Percentiles rank a stretch among this genome's conserved stretches.
phyloP scores from a whole-genome alignment of 169 alveolate species.

The Plasmodium ovale region DNA sequence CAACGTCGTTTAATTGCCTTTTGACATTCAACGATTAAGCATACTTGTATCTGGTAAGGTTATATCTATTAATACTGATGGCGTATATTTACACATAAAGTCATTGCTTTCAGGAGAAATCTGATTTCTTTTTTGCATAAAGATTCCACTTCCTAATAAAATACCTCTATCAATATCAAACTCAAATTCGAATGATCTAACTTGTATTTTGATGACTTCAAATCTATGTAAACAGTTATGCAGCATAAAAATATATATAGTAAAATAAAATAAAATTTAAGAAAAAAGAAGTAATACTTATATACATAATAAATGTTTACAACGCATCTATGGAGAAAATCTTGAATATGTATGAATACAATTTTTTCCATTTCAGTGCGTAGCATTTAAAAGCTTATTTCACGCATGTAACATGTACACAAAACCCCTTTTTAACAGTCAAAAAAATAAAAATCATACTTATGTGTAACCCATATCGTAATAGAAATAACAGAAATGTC shows the following conservation, averaged over 20 bases:
- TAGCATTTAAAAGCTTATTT: too few relatives aligned
- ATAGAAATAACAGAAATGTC: too few relatives aligned
- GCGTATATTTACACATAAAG: slow-evolving; percentile 65
- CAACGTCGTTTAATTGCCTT: background rate
- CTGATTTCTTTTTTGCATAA: slow-evolving; percentile 56
- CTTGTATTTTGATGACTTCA: slow-evolving; percentile 62
- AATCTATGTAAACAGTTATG: slow-evolving; percentile 24
- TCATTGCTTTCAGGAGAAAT: slow-evolving; percentile 24
- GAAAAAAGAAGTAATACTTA: background rate
- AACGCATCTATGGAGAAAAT: background rate
- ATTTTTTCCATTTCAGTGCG: too few relatives aligned
- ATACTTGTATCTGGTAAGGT: slow-evolving; percentile 70
- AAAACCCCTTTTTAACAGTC: too few relatives aligned
- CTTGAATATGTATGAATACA: too few relatives aligned
- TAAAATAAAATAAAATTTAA: slow-evolving; percentile 3
- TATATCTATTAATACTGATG: slow-evolving; percentile 53
- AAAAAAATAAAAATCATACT: too few relatives aligned
- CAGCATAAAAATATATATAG: background rate
- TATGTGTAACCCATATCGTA: too few relatives aligned
- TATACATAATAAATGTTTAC: background rate
- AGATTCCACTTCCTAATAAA: slow-evolving; percentile 70
- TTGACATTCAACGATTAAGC: slow-evolving; percentile 15
- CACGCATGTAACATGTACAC: too few relatives aligned
- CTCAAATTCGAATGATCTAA: slow-evolving; percentile 72
- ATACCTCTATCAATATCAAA: slow-evolving; percentile 75